Evolutionary conservation across 2,329 filamentous ascomycete genomes (phyloP).

Genomic region (Diaporthe batatas): DNA sequence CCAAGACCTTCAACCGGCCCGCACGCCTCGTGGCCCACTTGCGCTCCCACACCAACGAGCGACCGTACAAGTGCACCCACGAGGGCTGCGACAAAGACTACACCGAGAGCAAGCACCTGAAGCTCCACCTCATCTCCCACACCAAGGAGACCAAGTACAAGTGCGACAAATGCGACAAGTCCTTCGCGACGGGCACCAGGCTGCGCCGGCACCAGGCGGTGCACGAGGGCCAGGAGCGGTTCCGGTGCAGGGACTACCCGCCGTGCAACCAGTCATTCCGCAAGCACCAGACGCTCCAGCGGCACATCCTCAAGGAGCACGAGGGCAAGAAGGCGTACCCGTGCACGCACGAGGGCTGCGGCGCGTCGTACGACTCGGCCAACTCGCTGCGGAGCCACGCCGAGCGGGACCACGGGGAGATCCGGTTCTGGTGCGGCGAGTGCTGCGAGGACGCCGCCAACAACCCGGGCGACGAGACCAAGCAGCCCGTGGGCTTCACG

Average conservation of each 20-base stretch:
- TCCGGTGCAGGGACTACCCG: conserved; percentile 77
- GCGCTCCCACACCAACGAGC: conserved; percentile 86
- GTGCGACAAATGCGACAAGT: conserved; percentile 83
- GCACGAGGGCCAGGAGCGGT: conserved; percentile 82
- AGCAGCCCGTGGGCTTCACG: conserved; percentile 71
- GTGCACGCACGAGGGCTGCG: conserved; percentile 74
- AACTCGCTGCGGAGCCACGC: conserved; percentile 79
- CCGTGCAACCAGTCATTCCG: conserved; percentile 84
- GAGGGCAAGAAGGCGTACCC: conserved; percentile 77
- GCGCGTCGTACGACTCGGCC: conserved; percentile 79
- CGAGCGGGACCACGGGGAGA: conserved; percentile 76
- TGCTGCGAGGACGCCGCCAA: conserved; percentile 62
- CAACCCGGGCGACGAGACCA: conserved; percentile 55
- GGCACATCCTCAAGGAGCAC: conserved; percentile 84
- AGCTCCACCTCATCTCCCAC: conserved; percentile 88
- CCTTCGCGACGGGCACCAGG: conserved; percentile 83
- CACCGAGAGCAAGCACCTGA: conserved; percentile 86
- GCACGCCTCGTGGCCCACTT: conserved; percentile 79
- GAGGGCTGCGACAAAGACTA: conserved; percentile 85
- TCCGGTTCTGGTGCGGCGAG: conserved; percentile 81
- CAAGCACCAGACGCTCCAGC: conserved; percentile 87
- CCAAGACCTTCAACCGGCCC: conserved; percentile 89
- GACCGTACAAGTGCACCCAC: conserved; percentile 80
- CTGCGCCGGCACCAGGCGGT: conserved; percentile 83
- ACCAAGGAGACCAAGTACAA: conserved; percentile 76